These are phyloP conservation scores for Melampsora abietis-canadensis DNA, from an alignment of 1,284 basidiomycete genomes.

Conservation along the genomic window DNA sequence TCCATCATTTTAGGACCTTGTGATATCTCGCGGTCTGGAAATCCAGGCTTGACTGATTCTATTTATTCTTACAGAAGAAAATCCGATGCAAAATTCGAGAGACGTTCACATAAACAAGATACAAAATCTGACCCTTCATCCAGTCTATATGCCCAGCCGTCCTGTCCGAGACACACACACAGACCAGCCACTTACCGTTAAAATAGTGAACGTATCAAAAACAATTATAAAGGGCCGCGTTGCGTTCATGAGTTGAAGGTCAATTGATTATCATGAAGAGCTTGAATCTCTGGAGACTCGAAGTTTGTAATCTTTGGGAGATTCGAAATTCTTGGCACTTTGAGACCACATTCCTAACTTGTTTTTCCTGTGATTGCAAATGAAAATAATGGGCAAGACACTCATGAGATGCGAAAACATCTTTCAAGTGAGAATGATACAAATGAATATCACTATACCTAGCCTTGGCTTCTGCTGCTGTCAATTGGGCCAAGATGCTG, in stretches of 20 bases:
- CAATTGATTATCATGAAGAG: not conserved
- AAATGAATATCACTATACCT: constrained; percentile 17
- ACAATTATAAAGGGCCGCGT: not conserved
- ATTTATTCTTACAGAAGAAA: too few relatives aligned
- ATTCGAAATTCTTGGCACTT: constrained; percentile 22
- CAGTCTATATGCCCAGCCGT: too few relatives aligned
- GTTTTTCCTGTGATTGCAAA: constrained; percentile 11
- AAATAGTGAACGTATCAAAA: too few relatives aligned
- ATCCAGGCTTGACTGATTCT: too few relatives aligned
- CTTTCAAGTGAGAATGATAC: not conserved
- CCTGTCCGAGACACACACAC: too few relatives aligned
- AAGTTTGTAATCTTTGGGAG: constrained; percentile 30
- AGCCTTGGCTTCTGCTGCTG: constrained; percentile 27
- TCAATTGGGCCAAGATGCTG: constrained; percentile 17
- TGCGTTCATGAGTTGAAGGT: not conserved
- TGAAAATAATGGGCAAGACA: not conserved
- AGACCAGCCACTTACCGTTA: too few relatives aligned
- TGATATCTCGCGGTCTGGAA: too few relatives aligned
- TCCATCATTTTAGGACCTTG: too few relatives aligned
- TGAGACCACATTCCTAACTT: constrained; percentile 35
- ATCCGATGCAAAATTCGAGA: too few relatives aligned
- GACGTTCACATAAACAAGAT: too few relatives aligned
- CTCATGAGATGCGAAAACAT: not conserved
- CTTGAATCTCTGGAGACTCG: constrained; percentile 8
- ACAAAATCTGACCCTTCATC: too few relatives aligned